Percentiles rank a stretch among this genome's conserved stretches.
These are phyloP conservation scores for Endothia cerciana DNA, from an alignment of 2,329 filamentous ascomycete genomes.

Conservation along the genomic window DNA sequence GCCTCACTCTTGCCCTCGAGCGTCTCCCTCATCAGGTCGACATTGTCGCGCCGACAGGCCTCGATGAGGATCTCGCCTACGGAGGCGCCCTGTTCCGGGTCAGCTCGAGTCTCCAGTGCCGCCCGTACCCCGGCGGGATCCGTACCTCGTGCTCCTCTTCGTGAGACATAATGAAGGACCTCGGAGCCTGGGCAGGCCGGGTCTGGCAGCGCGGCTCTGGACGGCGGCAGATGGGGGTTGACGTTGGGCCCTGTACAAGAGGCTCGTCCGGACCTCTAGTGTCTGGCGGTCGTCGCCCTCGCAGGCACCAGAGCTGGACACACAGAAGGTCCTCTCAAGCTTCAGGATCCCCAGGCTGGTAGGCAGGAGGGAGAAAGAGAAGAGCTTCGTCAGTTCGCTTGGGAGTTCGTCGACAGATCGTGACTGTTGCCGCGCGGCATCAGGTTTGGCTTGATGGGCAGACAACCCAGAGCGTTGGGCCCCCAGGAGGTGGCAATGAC, in stretches of 20 bases:
- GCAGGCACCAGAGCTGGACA: too few species aligned
- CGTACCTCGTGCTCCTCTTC: slow-evolving; percentile 38
- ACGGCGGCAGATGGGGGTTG: neutral
- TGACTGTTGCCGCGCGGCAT: neutral
- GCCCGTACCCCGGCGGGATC: neutral
- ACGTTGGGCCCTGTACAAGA: neutral
- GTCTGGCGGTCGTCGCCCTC: too few species aligned
- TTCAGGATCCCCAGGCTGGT: neutral
- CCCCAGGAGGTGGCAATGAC: neutral
- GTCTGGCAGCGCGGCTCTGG: neutral
- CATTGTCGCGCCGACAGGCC: slow-evolving; percentile 91
- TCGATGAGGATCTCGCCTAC: slow-evolving; percentile 86
- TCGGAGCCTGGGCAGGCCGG: neutral
- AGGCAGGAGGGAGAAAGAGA: neutral
- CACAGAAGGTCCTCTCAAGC: too few species aligned
- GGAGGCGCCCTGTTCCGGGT: slow-evolving; percentile 72
- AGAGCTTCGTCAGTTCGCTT: neutral
- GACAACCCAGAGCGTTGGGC: slow-evolving; percentile 15
- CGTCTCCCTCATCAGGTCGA: slow-evolving; percentile 78
- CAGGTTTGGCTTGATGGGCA: neutral
- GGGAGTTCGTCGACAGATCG: neutral
- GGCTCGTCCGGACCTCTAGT: neutral
- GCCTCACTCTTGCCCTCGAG: slow-evolving; percentile 65
- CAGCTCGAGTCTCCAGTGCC: slow-evolving; percentile 30
- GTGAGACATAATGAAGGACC: slow-evolving; percentile 24